Evolutionary conservation across 202 grass and related monocot genomes (phyloP), one percentile per base, ranked within the genome.

Genomic region (Elaeis oleifera): DNA sequence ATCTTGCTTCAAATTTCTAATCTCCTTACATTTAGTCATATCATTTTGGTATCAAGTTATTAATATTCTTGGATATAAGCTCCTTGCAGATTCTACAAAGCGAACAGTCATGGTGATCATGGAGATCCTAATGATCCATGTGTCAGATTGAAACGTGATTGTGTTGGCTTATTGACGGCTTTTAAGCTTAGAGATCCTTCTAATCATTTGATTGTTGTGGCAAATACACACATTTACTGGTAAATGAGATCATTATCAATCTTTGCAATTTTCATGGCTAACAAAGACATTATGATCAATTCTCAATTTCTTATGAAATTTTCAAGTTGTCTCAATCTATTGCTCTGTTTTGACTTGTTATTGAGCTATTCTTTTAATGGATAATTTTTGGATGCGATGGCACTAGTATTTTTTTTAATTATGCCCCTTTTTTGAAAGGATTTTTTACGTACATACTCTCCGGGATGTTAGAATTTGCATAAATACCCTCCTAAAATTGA

Each of bases 211-310:
- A 55, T 96, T 75, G 76, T 91, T 71, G 74, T 91, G 56, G 87
- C 84, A 14, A 91, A 96, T 63, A 86, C 92, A 44, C 92, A 96
- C 71, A 96, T 96, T 75, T 96, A 89, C 54, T 96, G 92, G 87
- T 83, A 89, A 74, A 77, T 66, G 49, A 59, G 55, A 58, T 83
- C 29, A 7, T 18, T 15, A 63, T 29, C 56, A 19, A 16, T 53
- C 16, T 59, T 22, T 51, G 36, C 11, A 13, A 9, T 13, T 44
- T 44, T 44, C 9, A 44, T 44, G 2, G 1, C 11, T 3, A 44
- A 3, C 36, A 44, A 44, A 3, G 36, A 13, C 36, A 44, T 44
- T 9, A 44, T 44, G 36, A 44, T 44, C 36, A 44, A 71, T 55
- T n/a, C 1, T 53, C 6, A 65, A 28, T 25, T 74, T 59, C 60